phyloP scores from a whole-genome alignment of 148 eudicot genomes.

The Spergularia bocconei region DNA sequence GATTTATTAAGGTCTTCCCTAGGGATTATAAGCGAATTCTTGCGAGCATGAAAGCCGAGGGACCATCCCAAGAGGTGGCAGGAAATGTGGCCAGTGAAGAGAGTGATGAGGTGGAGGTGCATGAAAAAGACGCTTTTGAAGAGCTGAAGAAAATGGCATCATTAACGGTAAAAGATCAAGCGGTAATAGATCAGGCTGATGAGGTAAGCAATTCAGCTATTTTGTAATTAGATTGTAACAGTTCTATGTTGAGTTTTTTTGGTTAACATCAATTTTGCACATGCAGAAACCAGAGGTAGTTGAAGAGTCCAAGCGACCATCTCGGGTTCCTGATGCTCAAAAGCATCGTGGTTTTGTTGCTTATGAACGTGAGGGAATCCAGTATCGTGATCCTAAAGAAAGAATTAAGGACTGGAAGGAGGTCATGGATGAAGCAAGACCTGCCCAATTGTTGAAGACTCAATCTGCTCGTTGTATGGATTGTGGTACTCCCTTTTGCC shows the following conservation, averaged over 20 bases:
- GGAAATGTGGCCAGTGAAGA: slow-evolving; percentile 47
- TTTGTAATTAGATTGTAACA: neutral
- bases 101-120: slow-evolving; percentile 60
- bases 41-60: slow-evolving; percentile 62
- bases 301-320: slow-evolving; percentile 48
- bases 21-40: slow-evolving; percentile 91
- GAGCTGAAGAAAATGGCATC: slow-evolving; percentile 85
- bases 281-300: slow-evolving; percentile 38
- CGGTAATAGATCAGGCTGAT: slow-evolving; percentile 32
- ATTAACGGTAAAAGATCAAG: slow-evolving; percentile 33
- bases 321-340: slow-evolving; percentile 69
- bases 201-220: slow-evolving; percentile 29
- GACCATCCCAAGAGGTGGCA: slow-evolving; percentile 48
- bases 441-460: slow-evolving; percentile 79
- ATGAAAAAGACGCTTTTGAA: slow-evolving; percentile 82
- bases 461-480: slow-evolving; percentile 99
- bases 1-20: slow-evolving; percentile 88
- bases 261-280: slow-evolving; percentile 1
- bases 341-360: slow-evolving; percentile 90
- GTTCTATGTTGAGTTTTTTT: neutral
- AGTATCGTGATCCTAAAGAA: slow-evolving; percentile 77
- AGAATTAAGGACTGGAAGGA: slow-evolving; percentile 88
- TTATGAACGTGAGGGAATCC: slow-evolving; percentile 85
- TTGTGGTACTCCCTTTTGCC: slow-evolving; percentile 99
- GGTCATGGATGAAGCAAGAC: slow-evolving; percentile 81